Percentiles rank a stretch among this genome's conserved stretches.
Conservation (phyloP, 1,284 basidiomycete species). For the Trametes versicolor region DNA sequence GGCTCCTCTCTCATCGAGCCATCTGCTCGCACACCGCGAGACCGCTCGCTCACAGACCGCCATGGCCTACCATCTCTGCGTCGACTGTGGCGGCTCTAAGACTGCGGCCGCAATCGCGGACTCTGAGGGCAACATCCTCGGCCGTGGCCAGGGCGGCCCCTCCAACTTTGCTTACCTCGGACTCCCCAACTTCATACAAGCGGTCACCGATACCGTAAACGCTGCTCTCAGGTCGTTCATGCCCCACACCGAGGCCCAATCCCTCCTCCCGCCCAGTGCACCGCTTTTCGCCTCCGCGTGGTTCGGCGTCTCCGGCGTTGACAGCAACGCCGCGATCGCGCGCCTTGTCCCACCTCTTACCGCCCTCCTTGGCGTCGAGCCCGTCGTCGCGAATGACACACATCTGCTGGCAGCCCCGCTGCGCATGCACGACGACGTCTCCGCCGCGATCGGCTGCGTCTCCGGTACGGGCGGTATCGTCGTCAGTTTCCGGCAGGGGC, state of each 20-base stretch:
- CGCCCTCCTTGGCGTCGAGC: constrained; percentile 60
- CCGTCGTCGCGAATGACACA: constrained; percentile 79
- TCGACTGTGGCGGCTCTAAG: constrained; percentile 87
- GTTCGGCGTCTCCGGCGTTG: constrained; percentile 82
- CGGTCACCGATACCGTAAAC: constrained; percentile 59
- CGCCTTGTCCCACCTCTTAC: constrained; percentile 63
- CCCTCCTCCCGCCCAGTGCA: constrained; percentile 49
- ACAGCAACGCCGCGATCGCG: constrained; percentile 68
- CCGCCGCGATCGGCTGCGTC: constrained; percentile 70
- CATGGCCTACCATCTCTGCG: constrained; percentile 76
- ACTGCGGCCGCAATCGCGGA: constrained; percentile 75
- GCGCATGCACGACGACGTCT: constrained; percentile 63
- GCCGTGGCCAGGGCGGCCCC: constrained; percentile 70
- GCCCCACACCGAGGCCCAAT: constrained; percentile 40
- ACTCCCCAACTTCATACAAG: constrained; percentile 55
- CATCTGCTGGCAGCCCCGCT: constrained; percentile 80
- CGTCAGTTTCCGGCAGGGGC: constrained; percentile 64
- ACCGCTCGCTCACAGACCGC: not conserved
- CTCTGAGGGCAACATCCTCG: constrained; percentile 63
- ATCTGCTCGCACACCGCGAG: too few relatives aligned
- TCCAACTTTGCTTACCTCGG: constrained; percentile 76
- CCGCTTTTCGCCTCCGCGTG: constrained; percentile 71
- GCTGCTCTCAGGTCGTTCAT: constrained; percentile 60
- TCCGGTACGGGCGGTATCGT: constrained; percentile 79
- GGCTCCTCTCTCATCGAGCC: too few relatives aligned